These are phyloP conservation scores for Pezicula rhizophila DNA, from an alignment of 2,329 filamentous ascomycete species.

Conservation along the genomic window DNA sequence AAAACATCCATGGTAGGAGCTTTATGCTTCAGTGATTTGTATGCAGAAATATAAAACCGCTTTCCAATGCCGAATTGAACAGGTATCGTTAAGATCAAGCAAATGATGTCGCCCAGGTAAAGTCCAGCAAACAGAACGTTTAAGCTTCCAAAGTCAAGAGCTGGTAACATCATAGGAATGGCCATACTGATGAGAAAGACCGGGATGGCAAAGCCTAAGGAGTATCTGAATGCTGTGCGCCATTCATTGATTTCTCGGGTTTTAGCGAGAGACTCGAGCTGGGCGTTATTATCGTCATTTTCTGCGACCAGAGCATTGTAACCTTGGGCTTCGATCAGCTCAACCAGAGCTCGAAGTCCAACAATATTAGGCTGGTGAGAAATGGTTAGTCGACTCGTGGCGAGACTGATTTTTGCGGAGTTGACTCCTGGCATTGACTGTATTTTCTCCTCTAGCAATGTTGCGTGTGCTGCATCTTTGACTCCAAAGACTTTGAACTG, in stretches of 20 bases:
- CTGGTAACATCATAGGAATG: conserved; percentile 75
- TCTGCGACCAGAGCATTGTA: conserved; percentile 88
- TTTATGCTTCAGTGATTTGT: conserved; percentile 81
- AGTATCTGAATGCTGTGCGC: conserved; percentile 73
- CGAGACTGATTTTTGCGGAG: conserved; percentile 66
- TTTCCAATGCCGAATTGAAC: conserved; percentile 95
- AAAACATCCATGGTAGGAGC: conserved; percentile 98
- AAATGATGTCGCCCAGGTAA: conserved; percentile 82
- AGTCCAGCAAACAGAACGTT: conserved; percentile 64
- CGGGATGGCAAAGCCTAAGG: conserved; percentile 75
- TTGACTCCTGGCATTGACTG: conserved; percentile 62
- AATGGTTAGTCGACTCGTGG: conserved; percentile 68
- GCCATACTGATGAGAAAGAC: conserved; percentile 93
- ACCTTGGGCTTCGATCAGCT: conserved; percentile 72
- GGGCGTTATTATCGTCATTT: conserved; percentile 91
- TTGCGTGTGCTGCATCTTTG: conserved; percentile 64
- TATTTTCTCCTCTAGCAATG: conserved; percentile 64
- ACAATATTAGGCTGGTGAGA: conserved; percentile 65
- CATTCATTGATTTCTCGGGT: conserved; percentile 95
- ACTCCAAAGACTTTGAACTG: conserved; percentile 83
- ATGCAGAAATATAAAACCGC: conserved; percentile 91
- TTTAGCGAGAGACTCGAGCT: conserved; percentile 91
- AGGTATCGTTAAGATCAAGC: conserved; percentile 77
- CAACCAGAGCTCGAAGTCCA: conserved; percentile 78
- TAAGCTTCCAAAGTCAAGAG: conserved; percentile 70